Base-by-base conservation (phyloP, 2,329 filamentous ascomycete genomes). In the Trichoderma cornu-damae region DNA sequence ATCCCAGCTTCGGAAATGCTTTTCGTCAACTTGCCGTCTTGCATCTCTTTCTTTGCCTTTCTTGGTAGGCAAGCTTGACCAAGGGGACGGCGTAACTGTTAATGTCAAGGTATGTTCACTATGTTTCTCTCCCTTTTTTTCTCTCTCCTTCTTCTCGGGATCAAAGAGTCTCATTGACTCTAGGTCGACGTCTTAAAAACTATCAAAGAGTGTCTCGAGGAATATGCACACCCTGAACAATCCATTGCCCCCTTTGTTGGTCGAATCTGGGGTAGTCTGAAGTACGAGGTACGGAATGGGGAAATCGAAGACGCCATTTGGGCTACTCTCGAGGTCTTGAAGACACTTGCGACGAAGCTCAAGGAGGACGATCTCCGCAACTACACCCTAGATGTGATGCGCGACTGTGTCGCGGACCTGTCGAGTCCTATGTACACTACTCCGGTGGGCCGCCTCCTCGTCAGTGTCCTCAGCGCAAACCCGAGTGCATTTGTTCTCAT, bases 241-340 rank as follows among this genome's bases (percentile, higher is more conserved):
- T 78, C 74, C 7, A 65, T 84, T 12, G 71, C 71, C 1, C 80
- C 81, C 0, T 77, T 79, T 48, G 70, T 75, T 16, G 72, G 77
- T 49, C 74, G 77, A 43, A 76, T 83, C 46, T 85, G 82, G 82
- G 73, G 74, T 28, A 81, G 80, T n/a, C 76, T 85, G 46, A 85
- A 84, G 65, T 84, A 83, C 60, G 82, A 85, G 61, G 82, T 84
- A 11, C 78, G 82, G 32, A 83, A 84, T 54, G 82, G 82, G 11
- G 82, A 85, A 59, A 75, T 81, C 7, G 76, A 79, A 59, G 82
- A 84, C 60, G 77, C 77, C 1, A 79, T 84, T 12, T 78, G 81
- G 65, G 77, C 77, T 3, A 83, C 81, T 1, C 69, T 84, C 14
- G 77, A 78, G 44, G 79, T 81, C 3, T 75, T 85, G 52, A 75